Conservation (phyloP, 805 yeast genomes). For the Tanozyma kutaoensis region DNA sequence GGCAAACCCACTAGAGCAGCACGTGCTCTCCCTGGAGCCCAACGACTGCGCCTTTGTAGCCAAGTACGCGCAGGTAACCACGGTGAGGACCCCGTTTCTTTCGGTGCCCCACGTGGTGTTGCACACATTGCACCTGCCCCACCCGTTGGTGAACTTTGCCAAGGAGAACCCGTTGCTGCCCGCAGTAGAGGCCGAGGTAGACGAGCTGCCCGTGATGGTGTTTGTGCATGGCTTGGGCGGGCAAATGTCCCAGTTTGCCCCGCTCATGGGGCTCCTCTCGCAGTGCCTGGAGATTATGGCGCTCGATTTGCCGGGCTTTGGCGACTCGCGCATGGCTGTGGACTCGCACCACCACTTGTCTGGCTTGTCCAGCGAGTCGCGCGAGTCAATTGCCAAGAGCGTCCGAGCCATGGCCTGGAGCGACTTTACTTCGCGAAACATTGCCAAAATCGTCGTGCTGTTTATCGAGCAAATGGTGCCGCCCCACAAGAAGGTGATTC, state of each 20-base stretch:
- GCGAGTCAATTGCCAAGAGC: slow-evolving; percentile 11
- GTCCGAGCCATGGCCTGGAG: slow-evolving; percentile 19
- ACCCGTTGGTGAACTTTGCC: slow-evolving; percentile 5
- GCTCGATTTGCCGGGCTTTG: slow-evolving; percentile 84
- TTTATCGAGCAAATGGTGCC: slow-evolving; percentile 27
- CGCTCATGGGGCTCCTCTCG: slow-evolving; percentile 48
- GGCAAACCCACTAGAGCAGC: slow-evolving; percentile 6
- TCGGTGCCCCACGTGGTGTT: slow-evolving; percentile 1
- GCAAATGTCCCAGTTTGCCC: slow-evolving; percentile 73
- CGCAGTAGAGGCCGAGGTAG: slow-evolving; percentile 21
- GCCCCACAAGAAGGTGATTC: slow-evolving; percentile 23
- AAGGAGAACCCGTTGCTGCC: slow-evolving; percentile 5
- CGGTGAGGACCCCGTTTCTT: no score
- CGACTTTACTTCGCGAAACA: slow-evolving; percentile 28
- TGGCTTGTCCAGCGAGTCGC: no score
- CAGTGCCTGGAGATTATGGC: slow-evolving; percentile 53
- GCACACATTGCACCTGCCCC: slow-evolving; percentile 5
- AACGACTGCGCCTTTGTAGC: no score
- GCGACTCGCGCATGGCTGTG: slow-evolving; percentile 31
- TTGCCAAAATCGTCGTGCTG: slow-evolving; percentile 25
- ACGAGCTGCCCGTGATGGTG: slow-evolving; percentile 44
- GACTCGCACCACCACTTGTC: no score
- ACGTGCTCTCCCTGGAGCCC: no score
- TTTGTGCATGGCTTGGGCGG: slow-evolving; percentile 90
- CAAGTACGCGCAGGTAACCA: no score